Base-by-base conservation (phyloP, 2,329 filamentous ascomycete species). In the Exophiala oligosperma region DNA sequence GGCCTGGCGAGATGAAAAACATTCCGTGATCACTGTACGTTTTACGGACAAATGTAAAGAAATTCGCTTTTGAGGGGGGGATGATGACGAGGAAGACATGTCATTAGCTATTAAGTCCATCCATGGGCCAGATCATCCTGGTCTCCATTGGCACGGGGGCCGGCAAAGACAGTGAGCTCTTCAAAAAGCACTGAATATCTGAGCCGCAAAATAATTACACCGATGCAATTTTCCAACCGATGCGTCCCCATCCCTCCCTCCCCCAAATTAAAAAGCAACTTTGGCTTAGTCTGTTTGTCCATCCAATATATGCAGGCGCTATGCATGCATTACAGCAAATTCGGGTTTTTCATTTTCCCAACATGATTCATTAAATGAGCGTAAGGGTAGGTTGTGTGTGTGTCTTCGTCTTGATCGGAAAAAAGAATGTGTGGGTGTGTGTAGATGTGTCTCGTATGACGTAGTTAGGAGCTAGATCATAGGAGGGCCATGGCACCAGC, bases 401-500 rank as follows among this genome's bases (percentile, higher is more conserved):
- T 17, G 9, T 48, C 4, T 47, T 50, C 26, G 35, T 41, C 32
- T 11, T 40, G 12, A 9, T 17, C 38, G 38, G 4, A 23, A 38
- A 40, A 14, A 37, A 48, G 46, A 17, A 17, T 17, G 17, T 17
- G 17, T 17, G 17, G 17, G 17, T 17, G 17, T 17, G 17, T 17
- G 17, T 17, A 17, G 17, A 17, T 17, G 17, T 12, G 37, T 17
- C 14, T 47, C 37, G 29, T 35, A 8, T 29, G 32, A 35, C 32
- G 32, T 35, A 9, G 4, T 9, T 35, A 2, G 46, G 7, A 11
- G 54, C 11, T 54, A 37, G 29, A 14, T 60, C 53, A 64, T 21
- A 64, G 53, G 23, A 64, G 52, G 24, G 53, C 54, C 38, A 62
- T 46, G 26, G 56, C 62, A 24, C 64, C 64, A 12, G 57, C 62